Conservation (phyloP, 257 asterid species). For the Coffea eugenioides region DNA sequence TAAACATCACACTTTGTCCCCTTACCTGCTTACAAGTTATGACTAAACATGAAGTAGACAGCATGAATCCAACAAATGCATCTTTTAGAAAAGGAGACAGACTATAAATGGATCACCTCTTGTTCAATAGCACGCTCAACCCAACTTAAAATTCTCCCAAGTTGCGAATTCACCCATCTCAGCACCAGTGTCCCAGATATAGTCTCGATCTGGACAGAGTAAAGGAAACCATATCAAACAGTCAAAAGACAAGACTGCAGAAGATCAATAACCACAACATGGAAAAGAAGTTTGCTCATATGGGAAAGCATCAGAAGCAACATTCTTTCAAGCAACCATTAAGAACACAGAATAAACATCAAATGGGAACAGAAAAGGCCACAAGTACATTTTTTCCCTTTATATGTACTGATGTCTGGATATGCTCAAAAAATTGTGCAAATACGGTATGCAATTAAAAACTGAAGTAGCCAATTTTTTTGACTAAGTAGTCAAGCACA, state of each 20-base stretch:
- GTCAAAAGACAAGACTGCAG: background rate
- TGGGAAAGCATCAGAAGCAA: background rate
- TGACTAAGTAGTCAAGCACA: too few relatives aligned
- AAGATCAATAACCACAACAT: background rate
- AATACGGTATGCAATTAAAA: background rate
- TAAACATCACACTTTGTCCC: background rate
- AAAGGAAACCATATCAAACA: conserved; percentile 24
- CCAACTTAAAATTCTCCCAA: conserved; percentile 84
- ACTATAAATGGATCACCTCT: conserved; percentile 53
- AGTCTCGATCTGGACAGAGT: conserved; percentile 60
- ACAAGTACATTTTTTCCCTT: too few relatives aligned
- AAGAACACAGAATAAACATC: background rate
- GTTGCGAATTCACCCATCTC: conserved; percentile 97
- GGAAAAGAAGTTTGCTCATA: background rate
- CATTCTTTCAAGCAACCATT: background rate
- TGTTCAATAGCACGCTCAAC: conserved; percentile 91
- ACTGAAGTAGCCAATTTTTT: background rate
- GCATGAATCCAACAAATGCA: too few relatives aligned
- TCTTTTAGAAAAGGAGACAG: too few relatives aligned
- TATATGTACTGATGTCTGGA: background rate
- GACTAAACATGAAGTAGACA: too few relatives aligned
- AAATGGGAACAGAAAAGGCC: background rate
- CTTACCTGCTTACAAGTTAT: background rate
- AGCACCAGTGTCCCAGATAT: conserved; percentile 93
- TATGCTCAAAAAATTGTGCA: background rate